Evolutionary conservation across 768 basidiomycete genomes (phyloP).

Genomic region (Podaxis pistillaris): DNA sequence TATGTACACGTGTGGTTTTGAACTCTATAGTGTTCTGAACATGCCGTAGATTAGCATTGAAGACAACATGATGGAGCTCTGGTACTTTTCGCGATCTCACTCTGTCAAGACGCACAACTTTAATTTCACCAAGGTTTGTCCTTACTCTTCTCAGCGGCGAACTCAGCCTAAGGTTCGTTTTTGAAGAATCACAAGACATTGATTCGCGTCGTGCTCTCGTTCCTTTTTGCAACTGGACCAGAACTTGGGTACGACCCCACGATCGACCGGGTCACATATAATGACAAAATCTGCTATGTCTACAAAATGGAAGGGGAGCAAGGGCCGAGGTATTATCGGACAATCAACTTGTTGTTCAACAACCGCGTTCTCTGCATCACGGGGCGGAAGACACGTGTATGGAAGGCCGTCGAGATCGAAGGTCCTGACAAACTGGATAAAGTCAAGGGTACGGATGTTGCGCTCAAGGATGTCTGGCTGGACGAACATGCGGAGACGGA

Average conservation of each 20-base stretch:
- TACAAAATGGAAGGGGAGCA: too few relatives aligned
- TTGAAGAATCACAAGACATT: background rate
- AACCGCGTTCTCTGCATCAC: conserved; percentile 9
- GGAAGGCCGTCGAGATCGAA: conserved; percentile 12
- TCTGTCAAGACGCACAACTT: background rate
- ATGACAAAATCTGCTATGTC: too few relatives aligned
- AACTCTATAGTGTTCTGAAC: background rate
- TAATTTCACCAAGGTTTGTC: background rate
- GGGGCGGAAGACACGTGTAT: conserved; percentile 16
- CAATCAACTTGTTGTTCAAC: background rate
- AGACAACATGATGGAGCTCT: background rate
- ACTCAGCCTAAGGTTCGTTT: background rate
- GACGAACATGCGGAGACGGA: conserved; percentile 14
- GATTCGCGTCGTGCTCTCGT: too few relatives aligned
- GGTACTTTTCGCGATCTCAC: conserved; percentile 12
- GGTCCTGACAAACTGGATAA: background rate
- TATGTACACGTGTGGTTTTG: background rate
- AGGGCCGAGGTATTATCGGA: background rate
- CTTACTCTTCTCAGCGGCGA: background rate
- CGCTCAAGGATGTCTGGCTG: conserved; percentile 22
- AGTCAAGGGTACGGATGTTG: background rate
- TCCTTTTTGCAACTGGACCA: too few relatives aligned
- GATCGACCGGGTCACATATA: too few relatives aligned
- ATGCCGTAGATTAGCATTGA: background rate
- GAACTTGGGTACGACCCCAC: too few relatives aligned